Evolutionary conservation across 257 asterid genomes (phyloP).

Genomic region (Ligustrum vulgare): DNA sequence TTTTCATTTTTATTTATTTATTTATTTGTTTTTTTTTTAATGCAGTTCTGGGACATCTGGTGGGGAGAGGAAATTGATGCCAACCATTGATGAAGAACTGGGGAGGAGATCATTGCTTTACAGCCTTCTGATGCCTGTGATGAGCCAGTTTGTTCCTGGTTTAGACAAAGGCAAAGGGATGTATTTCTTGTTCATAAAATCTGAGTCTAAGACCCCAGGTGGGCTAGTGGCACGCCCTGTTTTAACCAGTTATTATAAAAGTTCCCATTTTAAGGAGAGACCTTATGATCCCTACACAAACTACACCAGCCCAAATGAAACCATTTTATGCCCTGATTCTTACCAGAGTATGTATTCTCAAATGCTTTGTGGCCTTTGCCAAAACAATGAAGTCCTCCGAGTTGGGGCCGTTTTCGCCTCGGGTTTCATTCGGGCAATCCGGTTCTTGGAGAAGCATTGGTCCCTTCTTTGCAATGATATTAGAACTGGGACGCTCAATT

Average conservation of each 20-base stretch:
- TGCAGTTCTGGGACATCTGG: slow-evolving; percentile 40
- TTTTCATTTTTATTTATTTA: neutral
- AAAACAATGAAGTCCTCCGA: slow-evolving; percentile 34
- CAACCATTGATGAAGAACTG: slow-evolving; percentile 16
- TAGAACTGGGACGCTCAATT: slow-evolving; percentile 28
- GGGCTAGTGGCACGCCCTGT: slow-evolving; percentile 44
- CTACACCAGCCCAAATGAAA: slow-evolving; percentile 43
- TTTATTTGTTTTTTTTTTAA: neutral
- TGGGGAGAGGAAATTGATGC: slow-evolving; percentile 35
- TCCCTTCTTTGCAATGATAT: slow-evolving; percentile 34
- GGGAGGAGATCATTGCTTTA: neutral
- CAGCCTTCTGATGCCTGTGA: neutral
- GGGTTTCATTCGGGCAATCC: slow-evolving; percentile 46
- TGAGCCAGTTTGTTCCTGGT: slow-evolving; percentile 1
- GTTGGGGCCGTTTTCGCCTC: slow-evolving; percentile 47
- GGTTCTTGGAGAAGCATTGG: slow-evolving; percentile 44
- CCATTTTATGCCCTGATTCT: slow-evolving; percentile 41
- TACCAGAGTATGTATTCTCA: slow-evolving; percentile 52
- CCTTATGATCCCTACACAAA: slow-evolving; percentile 42
- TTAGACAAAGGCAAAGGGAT: slow-evolving; percentile 42
- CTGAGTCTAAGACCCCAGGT: slow-evolving; percentile 40
- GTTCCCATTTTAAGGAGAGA: slow-evolving; percentile 33
- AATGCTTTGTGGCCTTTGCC: slow-evolving; percentile 47
- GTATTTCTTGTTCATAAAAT: slow-evolving; percentile 37
- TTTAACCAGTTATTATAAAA: slow-evolving; percentile 39